A percentile compares a stretch with the other conserved stretches of the same genome.
Evolutionary conservation across 148 eudicot species (phyloP).

Genomic region (Rhododendron henanense): DNA sequence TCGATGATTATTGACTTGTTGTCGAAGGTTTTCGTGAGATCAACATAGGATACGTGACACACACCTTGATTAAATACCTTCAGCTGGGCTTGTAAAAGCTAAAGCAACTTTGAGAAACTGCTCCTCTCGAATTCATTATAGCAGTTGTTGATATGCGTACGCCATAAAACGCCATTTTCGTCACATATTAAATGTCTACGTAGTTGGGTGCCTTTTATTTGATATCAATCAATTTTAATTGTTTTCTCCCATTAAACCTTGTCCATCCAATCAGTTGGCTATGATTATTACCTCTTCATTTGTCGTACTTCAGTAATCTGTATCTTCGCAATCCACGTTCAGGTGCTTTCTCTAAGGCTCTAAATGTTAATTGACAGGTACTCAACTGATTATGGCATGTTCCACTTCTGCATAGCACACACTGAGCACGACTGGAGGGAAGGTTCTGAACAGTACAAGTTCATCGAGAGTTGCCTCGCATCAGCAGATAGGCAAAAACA

Average conservation of each 20-base stretch:
- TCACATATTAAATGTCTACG: neutral
- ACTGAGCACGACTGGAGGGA: slow-evolving; percentile 92
- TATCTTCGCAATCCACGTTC: neutral
- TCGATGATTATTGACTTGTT: neutral
- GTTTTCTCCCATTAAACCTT: neutral
- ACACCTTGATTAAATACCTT: neutral
- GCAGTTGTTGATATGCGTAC: neutral
- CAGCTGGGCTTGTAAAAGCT: neutral
- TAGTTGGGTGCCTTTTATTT: neutral
- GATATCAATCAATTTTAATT: neutral
- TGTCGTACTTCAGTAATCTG: neutral
- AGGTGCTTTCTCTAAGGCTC: neutral
- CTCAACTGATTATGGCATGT: slow-evolving; percentile 77
- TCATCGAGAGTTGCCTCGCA: slow-evolving; percentile 72
- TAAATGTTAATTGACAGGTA: slow-evolving; percentile 41
- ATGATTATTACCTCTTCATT: neutral
- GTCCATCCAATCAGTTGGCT: neutral
- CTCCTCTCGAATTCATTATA: neutral
- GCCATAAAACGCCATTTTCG: neutral
- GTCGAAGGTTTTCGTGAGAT: neutral
- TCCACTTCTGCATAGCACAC: slow-evolving; percentile 87
- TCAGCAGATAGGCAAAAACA: slow-evolving; percentile 70
- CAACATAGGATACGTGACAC: neutral
- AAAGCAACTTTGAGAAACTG: neutral
- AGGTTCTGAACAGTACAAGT: slow-evolving; percentile 79